Evolutionary conservation across 1,284 basidiomycete species (phyloP), one percentile per base, ranked within the genome.

Genomic region (Puccinia coronata): DNA sequence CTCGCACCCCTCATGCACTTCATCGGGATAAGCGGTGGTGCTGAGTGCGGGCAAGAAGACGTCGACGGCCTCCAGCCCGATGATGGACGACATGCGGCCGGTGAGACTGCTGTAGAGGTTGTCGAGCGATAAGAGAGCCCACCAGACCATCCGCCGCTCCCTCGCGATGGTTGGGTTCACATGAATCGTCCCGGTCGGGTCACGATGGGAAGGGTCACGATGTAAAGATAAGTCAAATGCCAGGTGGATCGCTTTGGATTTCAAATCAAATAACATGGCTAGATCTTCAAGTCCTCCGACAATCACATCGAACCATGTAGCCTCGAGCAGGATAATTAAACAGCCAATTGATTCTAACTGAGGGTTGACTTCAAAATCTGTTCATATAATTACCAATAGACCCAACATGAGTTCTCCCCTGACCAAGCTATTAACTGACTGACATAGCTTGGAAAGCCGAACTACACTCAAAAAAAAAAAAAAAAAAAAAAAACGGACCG

Each of bases 71-170:
- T 80, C 79, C 2, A 80, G 57, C 9, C 57, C 70, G 36, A 34
- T 49, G 69, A 72, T 73, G 0, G 69, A 80, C 11, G 69, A 65
- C 79, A 73, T 61, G 16, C 70, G 55, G 34, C 79, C 79, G 47
- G 47, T 59, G n/a, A 59, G 70, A 20, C 79, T 55, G 18, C 59
- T 80, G 79, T 80, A 80, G 16, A 80, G 57, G 16, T 67, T 55
- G 47, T 80, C 79, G 49, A 80, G 63, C n/a, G 79, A 80, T 59
- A 80, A 61, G 6, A 80, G 79, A 41, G 79, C 79, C 79, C 79
- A 80, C 79, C 79, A 80, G 70, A 73, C 34, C 43, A 80, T 59
- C 57, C 79, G 36, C 16, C 79, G 69, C 43, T 80, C 69, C n/a
- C 69, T 53, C 3, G 70, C 69, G 20, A 71, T 51, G 16, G 36